These are phyloP conservation scores for Plantago major DNA, from an alignment of 257 asterid genomes.

Conservation along the genomic window DNA sequence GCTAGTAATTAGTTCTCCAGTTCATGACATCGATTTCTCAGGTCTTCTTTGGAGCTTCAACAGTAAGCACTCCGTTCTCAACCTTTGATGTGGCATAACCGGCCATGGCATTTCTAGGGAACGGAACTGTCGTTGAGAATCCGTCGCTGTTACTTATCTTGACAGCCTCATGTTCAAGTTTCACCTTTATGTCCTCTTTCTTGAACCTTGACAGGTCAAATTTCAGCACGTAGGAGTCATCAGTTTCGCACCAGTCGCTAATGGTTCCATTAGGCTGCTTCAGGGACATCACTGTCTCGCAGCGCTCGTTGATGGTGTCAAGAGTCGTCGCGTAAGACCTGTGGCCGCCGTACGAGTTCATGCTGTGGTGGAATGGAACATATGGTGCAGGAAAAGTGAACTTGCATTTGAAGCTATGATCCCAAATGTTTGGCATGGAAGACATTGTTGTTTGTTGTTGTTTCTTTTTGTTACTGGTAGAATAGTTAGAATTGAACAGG, in stretches of 20 bases:
- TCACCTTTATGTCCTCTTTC: conserved; percentile 40
- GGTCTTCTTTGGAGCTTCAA: conserved; percentile 8
- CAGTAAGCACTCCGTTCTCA: conserved; percentile 4
- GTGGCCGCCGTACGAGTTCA: conserved; percentile 7
- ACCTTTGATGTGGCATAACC: conserved; percentile 1
- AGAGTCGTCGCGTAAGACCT: neutral
- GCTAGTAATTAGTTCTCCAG: no score
- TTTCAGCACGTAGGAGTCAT: conserved; percentile 31
- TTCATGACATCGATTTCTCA: no score
- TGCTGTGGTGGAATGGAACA: conserved; percentile 7
- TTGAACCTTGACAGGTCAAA: conserved; percentile 31
- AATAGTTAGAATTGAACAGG: neutral
- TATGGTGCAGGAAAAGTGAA: conserved; percentile 11
- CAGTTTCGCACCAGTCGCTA: conserved; percentile 36
- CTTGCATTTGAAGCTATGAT: conserved; percentile 10
- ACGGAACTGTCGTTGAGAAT: conserved; percentile 9
- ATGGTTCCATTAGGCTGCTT: neutral
- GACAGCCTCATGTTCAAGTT: conserved; percentile 28
- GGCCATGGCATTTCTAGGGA: conserved; percentile 1
- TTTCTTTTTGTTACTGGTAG: neutral
- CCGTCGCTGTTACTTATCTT: conserved; percentile 21
- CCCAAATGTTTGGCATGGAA: conserved; percentile 5
- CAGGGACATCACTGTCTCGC: neutral
- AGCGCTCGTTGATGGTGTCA: conserved; percentile 1
- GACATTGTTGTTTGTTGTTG: conserved; percentile 15